phyloP scores from a whole-genome alignment of 2,329 filamentous ascomycete species.

The Scedosporium minutisporum region DNA sequence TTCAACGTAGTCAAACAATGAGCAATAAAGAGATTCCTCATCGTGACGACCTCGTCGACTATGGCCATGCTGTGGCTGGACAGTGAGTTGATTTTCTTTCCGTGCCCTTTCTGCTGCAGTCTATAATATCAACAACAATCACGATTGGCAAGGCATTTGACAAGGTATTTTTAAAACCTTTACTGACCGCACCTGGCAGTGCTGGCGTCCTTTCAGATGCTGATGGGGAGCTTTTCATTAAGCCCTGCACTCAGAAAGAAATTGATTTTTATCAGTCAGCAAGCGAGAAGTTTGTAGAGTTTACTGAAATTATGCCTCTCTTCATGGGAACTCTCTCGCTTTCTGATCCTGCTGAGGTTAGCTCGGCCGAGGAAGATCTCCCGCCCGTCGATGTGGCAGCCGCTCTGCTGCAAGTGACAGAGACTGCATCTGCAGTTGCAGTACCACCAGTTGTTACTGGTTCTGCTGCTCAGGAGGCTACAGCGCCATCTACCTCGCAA shows the following conservation, averaged over 20 bases:
- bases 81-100: constrained; percentile 51
- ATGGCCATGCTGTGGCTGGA: constrained; percentile 69
- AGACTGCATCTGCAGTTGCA: not conserved
- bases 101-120: not conserved
- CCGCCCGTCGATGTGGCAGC: constrained; percentile 26
- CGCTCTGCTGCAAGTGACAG: constrained; percentile 22
- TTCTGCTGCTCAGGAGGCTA: not conserved
- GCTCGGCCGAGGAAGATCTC: constrained; percentile 37
- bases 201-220: constrained; percentile 82
- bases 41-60: constrained; percentile 29
- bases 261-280: constrained; percentile 82
- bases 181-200: constrained; percentile 35
- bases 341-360: constrained; percentile 39
- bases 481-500: constrained; percentile 2
- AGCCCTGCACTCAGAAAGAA: constrained; percentile 81
- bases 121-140: not conserved
- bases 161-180: constrained; percentile 7
- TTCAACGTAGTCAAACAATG: not conserved
- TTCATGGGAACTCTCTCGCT: constrained; percentile 74
- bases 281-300: constrained; percentile 54
- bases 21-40: constrained; percentile 9
- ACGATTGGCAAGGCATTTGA: not conserved
- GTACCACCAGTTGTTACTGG: not conserved
- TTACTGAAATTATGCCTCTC: constrained; percentile 71
- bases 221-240: constrained; percentile 80